Conservation (phyloP, 2,329 filamentous ascomycete genomes). For the Pseudogymnoascus sp. region DNA sequence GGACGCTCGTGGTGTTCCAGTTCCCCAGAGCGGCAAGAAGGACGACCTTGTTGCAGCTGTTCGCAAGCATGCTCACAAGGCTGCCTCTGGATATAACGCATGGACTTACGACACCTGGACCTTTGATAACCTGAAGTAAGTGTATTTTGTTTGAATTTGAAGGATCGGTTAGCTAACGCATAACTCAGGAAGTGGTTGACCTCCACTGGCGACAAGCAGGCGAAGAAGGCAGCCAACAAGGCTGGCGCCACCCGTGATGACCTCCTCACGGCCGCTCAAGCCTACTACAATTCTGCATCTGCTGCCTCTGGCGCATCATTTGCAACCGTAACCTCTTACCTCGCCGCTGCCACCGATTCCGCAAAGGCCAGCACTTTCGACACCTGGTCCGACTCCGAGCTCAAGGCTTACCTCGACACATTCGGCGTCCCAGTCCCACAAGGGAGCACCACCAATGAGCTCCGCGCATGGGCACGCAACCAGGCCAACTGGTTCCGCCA, state of each 20-base stretch:
- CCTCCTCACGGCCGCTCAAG: conserved; percentile 55
- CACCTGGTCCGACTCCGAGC: conserved; percentile 57
- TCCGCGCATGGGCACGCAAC: conserved; percentile 62
- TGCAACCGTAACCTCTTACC: conserved; percentile 63
- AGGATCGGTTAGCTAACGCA: not conserved
- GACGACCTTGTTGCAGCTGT: conserved; percentile 68
- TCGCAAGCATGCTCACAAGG: conserved; percentile 65
- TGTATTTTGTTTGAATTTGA: not conserved
- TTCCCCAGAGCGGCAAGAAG: conserved; percentile 61
- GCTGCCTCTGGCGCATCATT: conserved; percentile 47
- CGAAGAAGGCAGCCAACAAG: conserved; percentile 52
- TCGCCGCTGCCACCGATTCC: conserved; percentile 54
- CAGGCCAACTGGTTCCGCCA: conserved; percentile 71
- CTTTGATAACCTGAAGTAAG: conserved; percentile 57
- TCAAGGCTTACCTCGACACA: conserved; percentile 72
- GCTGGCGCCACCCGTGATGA: conserved; percentile 63
- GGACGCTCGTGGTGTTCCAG: conserved; percentile 66
- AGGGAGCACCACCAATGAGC: conserved; percentile 44
- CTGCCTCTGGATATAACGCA: conserved; percentile 55
- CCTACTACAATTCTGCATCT: conserved; percentile 51
- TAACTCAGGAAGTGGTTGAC: conserved; percentile 36
- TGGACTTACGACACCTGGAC: conserved; percentile 78
- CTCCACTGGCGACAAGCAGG: conserved; percentile 44
- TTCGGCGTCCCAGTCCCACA: conserved; percentile 50
- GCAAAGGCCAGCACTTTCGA: conserved; percentile 62